phyloP scores from a whole-genome alignment of 129 eudicot species.

The Deinandra increscens region DNA sequence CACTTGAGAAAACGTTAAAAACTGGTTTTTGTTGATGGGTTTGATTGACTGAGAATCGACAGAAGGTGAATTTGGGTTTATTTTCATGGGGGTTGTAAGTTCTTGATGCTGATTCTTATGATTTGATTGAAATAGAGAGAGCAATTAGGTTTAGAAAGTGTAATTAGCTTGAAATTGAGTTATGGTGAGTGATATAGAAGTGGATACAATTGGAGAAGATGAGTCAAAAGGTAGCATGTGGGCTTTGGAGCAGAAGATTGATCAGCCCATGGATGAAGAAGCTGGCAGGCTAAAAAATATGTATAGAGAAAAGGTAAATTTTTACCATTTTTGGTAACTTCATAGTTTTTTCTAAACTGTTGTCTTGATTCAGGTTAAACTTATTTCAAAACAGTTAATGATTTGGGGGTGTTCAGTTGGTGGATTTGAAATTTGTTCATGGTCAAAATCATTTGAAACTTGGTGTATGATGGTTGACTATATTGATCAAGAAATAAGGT shows the following conservation, averaged over 20 bases:
- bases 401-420: conserved; percentile 2
- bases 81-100: neutral
- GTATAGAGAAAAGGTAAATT: conserved; percentile 80
- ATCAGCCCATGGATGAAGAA: conserved; percentile 98
- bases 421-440: conserved; percentile 12
- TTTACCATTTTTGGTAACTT: conserved; percentile 12
- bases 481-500: conserved; percentile 15
- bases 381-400: neutral
- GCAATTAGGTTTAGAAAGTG: conserved; percentile 14
- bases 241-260: conserved; percentile 93
- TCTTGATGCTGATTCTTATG: conserved; percentile 5
- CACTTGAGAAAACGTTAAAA: conserved; percentile 27
- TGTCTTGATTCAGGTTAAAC: neutral
- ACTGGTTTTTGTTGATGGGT: conserved; percentile 19
- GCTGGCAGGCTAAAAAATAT: conserved; percentile 77
- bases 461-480: conserved; percentile 22
- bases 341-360: neutral
- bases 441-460: conserved; percentile 11
- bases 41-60: conserved; percentile 19
- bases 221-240: conserved; percentile 83
- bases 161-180: neutral
- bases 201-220: conserved; percentile 43
- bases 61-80: conserved; percentile 11
- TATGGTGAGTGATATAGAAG: conserved; percentile 45
- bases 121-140: conserved; percentile 5